Evolutionary conservation across 768 basidiomycete species (phyloP), one percentile per base, ranked within the genome.

Genomic region (Mrakia hoshinonis): DNA sequence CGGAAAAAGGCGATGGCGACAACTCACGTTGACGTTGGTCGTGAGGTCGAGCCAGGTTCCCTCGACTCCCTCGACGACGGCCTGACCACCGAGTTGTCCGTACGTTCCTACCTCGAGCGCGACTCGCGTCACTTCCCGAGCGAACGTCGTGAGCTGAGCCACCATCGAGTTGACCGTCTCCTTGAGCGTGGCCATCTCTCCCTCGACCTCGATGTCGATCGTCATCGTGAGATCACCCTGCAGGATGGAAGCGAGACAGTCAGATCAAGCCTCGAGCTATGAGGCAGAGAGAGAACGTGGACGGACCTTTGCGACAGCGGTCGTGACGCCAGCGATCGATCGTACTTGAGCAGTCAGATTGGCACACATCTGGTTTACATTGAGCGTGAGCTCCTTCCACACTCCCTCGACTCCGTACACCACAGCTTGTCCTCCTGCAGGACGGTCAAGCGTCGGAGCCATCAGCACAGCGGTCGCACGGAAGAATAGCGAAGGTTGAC

Each of bases 1-100:
- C n/a, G 12, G 18, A 2, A 46, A 24, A 47, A 7, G 55, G 11
- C 1, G 51, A 24, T n/a, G n/a, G n/a, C n/a, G n/a, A n/a, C n/a
- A n/a, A 24, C 67, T 72, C 77, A 80, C 43, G 79, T 96, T 96
- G 77, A 96, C 92, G 72, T 90, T 90, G 69, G 88, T 82, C 0
- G 92, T 94, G 79, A 96, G 82, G 77, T 91, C 89, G 24, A 88
- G 87, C 93, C 93, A 96, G 12, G 92, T 92, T 22, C 93, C 93
- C 78, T 92, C 89, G 0, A 93, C 92, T 77, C 90, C 91, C 73
- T 90, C 87, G 49, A 95, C 93, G 47, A 84, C 86, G 13, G 93
- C 93, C 77, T 94, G 91, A 1, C 71, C 69, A 46, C 67, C 67
- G 18, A 68, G 67, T 43, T 68, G 51, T 68, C 67, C 51, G 55